Evolutionary conservation across 805 yeast genomes (phyloP).

Genomic region (Nakazawaea populi): DNA sequence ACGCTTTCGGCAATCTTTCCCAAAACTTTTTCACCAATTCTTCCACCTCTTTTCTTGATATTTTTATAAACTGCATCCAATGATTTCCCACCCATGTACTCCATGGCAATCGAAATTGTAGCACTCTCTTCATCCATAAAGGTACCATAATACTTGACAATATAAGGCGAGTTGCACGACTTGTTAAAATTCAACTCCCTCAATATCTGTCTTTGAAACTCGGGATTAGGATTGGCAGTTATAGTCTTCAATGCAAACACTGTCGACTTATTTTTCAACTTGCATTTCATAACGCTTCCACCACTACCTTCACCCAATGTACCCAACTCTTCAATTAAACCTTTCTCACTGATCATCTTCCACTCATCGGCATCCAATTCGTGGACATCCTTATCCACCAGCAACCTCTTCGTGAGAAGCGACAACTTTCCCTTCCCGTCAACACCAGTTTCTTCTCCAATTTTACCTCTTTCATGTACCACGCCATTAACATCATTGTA

Average conservation of each 20-base stretch:
- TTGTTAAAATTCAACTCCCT: constrained; percentile 88
- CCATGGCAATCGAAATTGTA: constrained; percentile 93
- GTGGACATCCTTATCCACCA: constrained; percentile 29
- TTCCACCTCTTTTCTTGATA: constrained; percentile 66
- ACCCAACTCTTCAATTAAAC: constrained; percentile 61
- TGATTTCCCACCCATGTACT: constrained; percentile 91
- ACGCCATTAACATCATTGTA: background rate
- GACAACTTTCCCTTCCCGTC: background rate
- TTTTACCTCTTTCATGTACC: background rate
- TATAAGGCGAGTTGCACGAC: constrained; percentile 74
- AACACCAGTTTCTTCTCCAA: background rate
- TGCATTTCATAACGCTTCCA: constrained; percentile 82
- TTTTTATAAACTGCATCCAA: constrained; percentile 85
- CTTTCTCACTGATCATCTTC: constrained; percentile 52
- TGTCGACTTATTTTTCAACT: constrained; percentile 47
- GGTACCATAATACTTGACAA: constrained; percentile 91
- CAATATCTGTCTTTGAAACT: constrained; percentile 81
- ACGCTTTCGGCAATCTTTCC: constrained; percentile 90
- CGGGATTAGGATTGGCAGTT: constrained; percentile 75
- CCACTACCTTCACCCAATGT: constrained; percentile 92
- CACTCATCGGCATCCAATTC: constrained; percentile 71
- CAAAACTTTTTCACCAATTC: constrained; percentile 88
- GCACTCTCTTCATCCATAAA: constrained; percentile 72
- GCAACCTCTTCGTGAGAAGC: background rate
- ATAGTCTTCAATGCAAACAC: constrained; percentile 82